These are phyloP conservation scores for Mycena metata DNA, from an alignment of 768 basidiomycete genomes.

Conservation along the genomic window DNA sequence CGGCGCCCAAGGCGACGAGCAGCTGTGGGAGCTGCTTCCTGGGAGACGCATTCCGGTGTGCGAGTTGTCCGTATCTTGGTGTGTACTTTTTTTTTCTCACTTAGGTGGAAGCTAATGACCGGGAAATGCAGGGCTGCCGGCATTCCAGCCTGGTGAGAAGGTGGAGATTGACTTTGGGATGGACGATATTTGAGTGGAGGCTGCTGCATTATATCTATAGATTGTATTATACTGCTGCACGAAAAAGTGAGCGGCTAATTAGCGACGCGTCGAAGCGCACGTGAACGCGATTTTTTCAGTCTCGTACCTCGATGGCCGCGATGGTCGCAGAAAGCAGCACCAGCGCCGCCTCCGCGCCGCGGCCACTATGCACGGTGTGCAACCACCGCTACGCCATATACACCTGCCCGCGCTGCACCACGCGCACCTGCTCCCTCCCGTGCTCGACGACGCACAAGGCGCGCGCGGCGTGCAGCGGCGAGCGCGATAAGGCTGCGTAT, in stretches of 20 bases:
- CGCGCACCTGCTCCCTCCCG: conserved; percentile 78
- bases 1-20: conserved; percentile 90
- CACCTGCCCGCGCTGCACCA: conserved; percentile 82
- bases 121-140: conserved; percentile 83
- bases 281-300: conserved; percentile 9
- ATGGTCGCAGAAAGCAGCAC: conserved; percentile 15
- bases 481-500: conserved; percentile 79
- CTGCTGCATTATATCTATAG: conserved; percentile 8
- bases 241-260: conserved; percentile 9
- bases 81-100: conserved; percentile 49
- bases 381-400: conserved; percentile 66
- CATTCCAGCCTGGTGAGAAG: conserved; percentile 98
- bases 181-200: conserved; percentile 80
- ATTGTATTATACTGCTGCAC: conserved; percentile 18
- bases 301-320: not conserved
- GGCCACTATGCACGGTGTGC: conserved; percentile 64
- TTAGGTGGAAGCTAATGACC: conserved; percentile 28
- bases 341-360: conserved; percentile 4
- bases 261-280: conserved; percentile 12
- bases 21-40: conserved; percentile 98
- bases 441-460: conserved; percentile 82
- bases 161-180: conserved; percentile 91
- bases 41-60: conserved; percentile 98
- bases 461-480: conserved; percentile 72
- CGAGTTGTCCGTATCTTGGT: conserved; percentile 97